These are phyloP conservation scores for Candida saitoana DNA, from an alignment of 805 yeast genomes.

Conservation along the genomic window DNA sequence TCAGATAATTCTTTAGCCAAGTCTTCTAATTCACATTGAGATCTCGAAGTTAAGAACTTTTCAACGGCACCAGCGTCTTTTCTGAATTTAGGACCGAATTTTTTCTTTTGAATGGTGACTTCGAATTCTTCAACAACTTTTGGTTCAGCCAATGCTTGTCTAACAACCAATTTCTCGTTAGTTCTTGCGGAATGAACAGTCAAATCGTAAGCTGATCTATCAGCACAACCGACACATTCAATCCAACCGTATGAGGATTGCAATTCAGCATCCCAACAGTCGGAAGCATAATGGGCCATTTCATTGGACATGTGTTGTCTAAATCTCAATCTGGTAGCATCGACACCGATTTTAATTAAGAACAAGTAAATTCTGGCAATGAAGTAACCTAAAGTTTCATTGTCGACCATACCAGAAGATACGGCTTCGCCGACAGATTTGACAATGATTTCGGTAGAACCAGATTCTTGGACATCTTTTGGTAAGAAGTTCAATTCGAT, in stretches of 20 bases:
- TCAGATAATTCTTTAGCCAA: slow-evolving; percentile 63
- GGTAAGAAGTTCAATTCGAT: slow-evolving; percentile 76
- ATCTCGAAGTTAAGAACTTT: slow-evolving; percentile 66
- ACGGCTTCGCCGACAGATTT: slow-evolving; percentile 91
- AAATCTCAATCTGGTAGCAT: slow-evolving; percentile 78
- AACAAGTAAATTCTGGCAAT: slow-evolving; percentile 88
- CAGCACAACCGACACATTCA: slow-evolving; percentile 99
- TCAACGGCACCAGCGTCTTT: slow-evolving; percentile 94
- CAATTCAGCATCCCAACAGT: slow-evolving; percentile 99
- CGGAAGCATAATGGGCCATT: slow-evolving; percentile 99
- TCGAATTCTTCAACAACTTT: slow-evolving; percentile 76
- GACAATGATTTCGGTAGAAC: slow-evolving; percentile 63
- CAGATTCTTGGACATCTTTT: slow-evolving; percentile 81
- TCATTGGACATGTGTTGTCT: slow-evolving; percentile 98
- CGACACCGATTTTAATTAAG: slow-evolving; percentile 85
- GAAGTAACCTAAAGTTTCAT: slow-evolving; percentile 95
- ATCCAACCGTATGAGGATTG: slow-evolving; percentile 98
- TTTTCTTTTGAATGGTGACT: slow-evolving; percentile 86
- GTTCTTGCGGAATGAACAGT: slow-evolving; percentile 94
- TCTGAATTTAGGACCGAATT: slow-evolving; percentile 97
- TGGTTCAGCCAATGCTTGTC: slow-evolving; percentile 86
- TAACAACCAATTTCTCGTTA: slow-evolving; percentile 89
- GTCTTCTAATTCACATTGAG: slow-evolving; percentile 80
- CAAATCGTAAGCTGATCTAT: slow-evolving; percentile 96
- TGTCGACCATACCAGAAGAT: slow-evolving; percentile 79